Evolutionary conservation across 2,329 filamentous ascomycete species (phyloP), one percentile per base, ranked within the genome.

Genomic region (Talaromyces piceae): DNA sequence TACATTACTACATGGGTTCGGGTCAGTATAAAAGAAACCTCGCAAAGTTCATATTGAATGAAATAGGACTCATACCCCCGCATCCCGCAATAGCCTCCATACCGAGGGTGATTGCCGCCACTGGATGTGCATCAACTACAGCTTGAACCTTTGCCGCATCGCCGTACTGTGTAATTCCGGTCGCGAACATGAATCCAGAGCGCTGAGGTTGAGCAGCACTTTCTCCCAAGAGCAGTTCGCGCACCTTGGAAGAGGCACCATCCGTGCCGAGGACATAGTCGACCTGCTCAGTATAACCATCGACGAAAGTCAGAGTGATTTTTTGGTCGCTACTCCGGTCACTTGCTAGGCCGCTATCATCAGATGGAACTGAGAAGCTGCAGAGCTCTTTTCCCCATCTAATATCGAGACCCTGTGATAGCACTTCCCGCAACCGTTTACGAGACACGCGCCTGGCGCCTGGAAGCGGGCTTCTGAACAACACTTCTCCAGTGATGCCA

Each of bases 141-240:
- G 44, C 26, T 23, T 45, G 31, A 27, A 51, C 49, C 33, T 51
- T 51, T 3, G 8, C 23, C 20, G 49, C 20, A 26, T 51, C 49
- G 12, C 27, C n/a, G 13, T 51, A 51, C 1, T 51, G 13, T 5
- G 49, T 46, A 22, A 51, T 41, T 2, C 44, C 44, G 4, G 49
- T 51, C 12, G 49, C 49, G 27, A 51, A 43, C 44, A 51, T 51
- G 16, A 47, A 51, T 26, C 49, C 49, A 27, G 49, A 41, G 11
- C 18, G 26, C 30, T 51, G 44, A 28, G 45, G 23, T n/a, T 39
- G 43, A 5, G 44, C 49, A 20, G 18, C 18, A 5, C 47, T 28
- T 11, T 37, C 18, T 9, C 49, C 43, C 18, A 51, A 20, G 3
- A 51, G n/a, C 12, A 51, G 27, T 13, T 51, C 31, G 5, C 49